phyloP scores from a whole-genome alignment of 352 stramenopile species.

The Pythium aristosporum region DNA sequence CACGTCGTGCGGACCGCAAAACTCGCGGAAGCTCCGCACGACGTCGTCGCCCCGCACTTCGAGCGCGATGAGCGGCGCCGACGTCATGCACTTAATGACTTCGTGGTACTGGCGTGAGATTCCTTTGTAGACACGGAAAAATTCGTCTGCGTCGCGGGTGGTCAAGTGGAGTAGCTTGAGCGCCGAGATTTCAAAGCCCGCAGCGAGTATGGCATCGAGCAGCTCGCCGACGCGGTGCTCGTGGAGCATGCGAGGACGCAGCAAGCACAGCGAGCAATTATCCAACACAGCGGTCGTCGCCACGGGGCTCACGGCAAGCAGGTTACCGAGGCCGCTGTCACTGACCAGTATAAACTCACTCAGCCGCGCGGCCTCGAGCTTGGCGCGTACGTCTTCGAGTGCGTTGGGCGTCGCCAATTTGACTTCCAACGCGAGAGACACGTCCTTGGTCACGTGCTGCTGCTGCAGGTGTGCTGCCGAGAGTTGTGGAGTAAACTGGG shows the following conservation, averaged over 20 bases:
- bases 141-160: constrained; percentile 81
- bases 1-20: constrained; percentile 89
- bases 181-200: constrained; percentile 89
- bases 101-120: constrained; percentile 77
- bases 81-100: constrained; percentile 91
- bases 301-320: constrained; percentile 18
- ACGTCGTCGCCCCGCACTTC: constrained; percentile 87
- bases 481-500: constrained; percentile 16
- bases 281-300: constrained; percentile 56
- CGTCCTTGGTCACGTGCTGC: constrained; percentile 35
- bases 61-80: constrained; percentile 81
- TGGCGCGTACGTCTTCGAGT: constrained; percentile 27
- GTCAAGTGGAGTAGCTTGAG: constrained; percentile 84
- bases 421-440: constrained; percentile 53
- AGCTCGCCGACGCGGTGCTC: constrained; percentile 72
- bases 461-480: constrained; percentile 23
- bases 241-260: constrained; percentile 58
- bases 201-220: constrained; percentile 70
- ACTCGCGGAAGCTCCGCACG: constrained; percentile 74
- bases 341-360: constrained; percentile 24
- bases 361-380: constrained; percentile 26
- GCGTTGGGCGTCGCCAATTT: constrained; percentile 30
- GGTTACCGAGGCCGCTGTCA: constrained; percentile 27
- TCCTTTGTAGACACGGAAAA: constrained; percentile 89
- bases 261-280: constrained; percentile 62